phyloP scores from a whole-genome alignment of 164 flowering plant species.

The Paratinospora sagittata region DNA sequence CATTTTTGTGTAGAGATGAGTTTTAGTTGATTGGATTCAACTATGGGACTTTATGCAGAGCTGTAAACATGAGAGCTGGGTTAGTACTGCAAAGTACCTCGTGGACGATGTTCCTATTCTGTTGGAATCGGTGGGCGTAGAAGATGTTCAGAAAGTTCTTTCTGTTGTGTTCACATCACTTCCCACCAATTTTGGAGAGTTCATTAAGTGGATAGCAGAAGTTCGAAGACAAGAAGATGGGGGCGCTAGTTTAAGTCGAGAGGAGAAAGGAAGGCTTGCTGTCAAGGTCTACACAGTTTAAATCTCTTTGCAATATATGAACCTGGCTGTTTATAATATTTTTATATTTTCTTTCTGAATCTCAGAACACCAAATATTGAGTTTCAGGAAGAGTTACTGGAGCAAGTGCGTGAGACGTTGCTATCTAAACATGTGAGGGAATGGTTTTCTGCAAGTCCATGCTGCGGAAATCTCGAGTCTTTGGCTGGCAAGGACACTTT shows the following conservation, averaged over 20 bases:
- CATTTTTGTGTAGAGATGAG: neutral
- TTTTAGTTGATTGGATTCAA: neutral
- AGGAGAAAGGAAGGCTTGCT: constrained; percentile 72
- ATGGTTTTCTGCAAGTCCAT: constrained; percentile 40
- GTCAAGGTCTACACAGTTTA: constrained; percentile 48
- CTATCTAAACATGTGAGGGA: constrained; percentile 58
- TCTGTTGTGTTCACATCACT: constrained; percentile 50
- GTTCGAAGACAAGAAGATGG: constrained; percentile 72
- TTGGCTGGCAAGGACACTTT: constrained; percentile 31
- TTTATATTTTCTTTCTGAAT: neutral
- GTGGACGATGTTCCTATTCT: constrained; percentile 68
- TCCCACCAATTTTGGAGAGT: constrained; percentile 62
- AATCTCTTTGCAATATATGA: constrained; percentile 1
- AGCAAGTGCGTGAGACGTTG: constrained; percentile 63
- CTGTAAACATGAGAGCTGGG: constrained; percentile 91
- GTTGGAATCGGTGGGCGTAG: constrained; percentile 48
- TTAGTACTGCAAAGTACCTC: constrained; percentile 54
- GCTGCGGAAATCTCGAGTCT: constrained; percentile 29
- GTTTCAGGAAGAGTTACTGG: constrained; percentile 72
- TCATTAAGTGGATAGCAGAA: constrained; percentile 95
- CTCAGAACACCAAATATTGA: neutral
- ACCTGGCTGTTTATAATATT: neutral
- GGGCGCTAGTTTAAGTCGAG: constrained; percentile 50
- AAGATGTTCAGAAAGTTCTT: constrained; percentile 47
- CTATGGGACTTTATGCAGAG: constrained; percentile 39